These are phyloP conservation scores for Ascosphaera aggregata DNA, from an alignment of 2,329 filamentous ascomycete species.

Conservation along the genomic window DNA sequence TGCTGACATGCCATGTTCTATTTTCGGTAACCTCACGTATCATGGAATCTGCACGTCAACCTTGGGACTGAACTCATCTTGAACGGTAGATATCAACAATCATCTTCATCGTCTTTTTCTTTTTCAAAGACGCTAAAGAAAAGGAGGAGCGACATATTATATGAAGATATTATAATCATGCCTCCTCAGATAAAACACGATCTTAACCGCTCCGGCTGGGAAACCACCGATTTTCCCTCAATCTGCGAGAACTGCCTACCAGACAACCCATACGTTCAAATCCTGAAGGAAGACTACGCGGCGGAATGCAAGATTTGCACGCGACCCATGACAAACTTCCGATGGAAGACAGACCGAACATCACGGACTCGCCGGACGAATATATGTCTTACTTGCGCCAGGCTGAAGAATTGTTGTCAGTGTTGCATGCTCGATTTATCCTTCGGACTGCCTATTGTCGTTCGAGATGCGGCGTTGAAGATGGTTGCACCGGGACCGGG, in stretches of 20 bases:
- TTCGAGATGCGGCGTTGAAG: slow-evolving; percentile 88
- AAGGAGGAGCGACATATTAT: neutral
- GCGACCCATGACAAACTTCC: slow-evolving; percentile 83
- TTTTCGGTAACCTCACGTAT: too few species aligned
- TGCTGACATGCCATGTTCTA: too few species aligned
- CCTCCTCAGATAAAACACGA: slow-evolving; percentile 95
- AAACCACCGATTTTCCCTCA: slow-evolving; percentile 37
- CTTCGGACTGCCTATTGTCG: slow-evolving; percentile 83
- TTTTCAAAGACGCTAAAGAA: neutral
- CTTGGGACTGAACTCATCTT: slow-evolving; percentile 1
- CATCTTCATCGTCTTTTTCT: neutral
- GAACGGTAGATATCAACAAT: neutral
- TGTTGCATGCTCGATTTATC: slow-evolving; percentile 96
- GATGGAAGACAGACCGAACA: slow-evolving; percentile 82
- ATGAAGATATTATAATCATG: too few species aligned
- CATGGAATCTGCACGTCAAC: too few species aligned
- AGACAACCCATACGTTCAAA: slow-evolving; percentile 94
- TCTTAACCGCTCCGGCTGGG: slow-evolving; percentile 87
- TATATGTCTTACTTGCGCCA: slow-evolving; percentile 89
- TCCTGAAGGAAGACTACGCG: slow-evolving; percentile 94
- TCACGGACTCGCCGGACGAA: slow-evolving; percentile 82
- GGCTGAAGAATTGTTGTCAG: slow-evolving; percentile 97
- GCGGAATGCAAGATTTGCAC: slow-evolving; percentile 78
- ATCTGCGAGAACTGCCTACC: slow-evolving; percentile 70
- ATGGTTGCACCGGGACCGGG: slow-evolving; percentile 89